A percentile compares a stretch with the other conserved stretches of the same genome.
Evolutionary conservation across 1,139 yeast species (phyloP).

Genomic region (Pichia sp.): DNA sequence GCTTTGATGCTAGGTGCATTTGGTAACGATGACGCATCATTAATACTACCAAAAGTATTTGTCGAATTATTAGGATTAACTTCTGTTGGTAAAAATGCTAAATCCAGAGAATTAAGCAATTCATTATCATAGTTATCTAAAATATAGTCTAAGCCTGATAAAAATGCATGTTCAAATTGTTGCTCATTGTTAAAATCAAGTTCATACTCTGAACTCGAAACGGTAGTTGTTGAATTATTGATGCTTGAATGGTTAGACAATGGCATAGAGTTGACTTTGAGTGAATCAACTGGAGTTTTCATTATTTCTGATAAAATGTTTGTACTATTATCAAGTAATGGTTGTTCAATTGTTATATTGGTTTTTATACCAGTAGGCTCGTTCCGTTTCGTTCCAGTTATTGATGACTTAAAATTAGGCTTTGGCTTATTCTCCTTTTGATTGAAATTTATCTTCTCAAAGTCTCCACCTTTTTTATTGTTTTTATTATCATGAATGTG

Average conservation of each 20-base stretch:
- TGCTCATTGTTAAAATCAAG: conserved; percentile 20
- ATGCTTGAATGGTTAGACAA: background rate
- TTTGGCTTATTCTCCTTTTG: background rate
- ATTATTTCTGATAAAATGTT: background rate
- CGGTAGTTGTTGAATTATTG: background rate
- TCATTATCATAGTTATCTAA: conserved; percentile 16
- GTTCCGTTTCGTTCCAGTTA: background rate
- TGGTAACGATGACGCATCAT: background rate
- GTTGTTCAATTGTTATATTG: background rate
- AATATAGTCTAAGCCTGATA: conserved; percentile 28
- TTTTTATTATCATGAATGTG: background rate
- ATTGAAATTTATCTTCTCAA: background rate
- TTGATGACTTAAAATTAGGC: background rate
- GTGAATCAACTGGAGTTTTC: background rate
- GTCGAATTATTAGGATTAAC: background rate
- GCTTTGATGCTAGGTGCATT: background rate
- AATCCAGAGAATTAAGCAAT: conserved; percentile 1
- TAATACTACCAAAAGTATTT: background rate
- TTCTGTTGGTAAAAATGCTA: background rate
- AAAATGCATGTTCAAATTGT: conserved; percentile 27
- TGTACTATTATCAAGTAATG: background rate
- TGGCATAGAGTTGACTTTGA: background rate
- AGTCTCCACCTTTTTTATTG: background rate
- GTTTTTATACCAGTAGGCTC: too few species aligned
- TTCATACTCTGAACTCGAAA: conserved; percentile 4